Evolutionary conservation across 2,329 filamentous ascomycete genomes (phyloP), one percentile per base, ranked within the genome.

Genomic region (Colletotrichum magnum): DNA sequence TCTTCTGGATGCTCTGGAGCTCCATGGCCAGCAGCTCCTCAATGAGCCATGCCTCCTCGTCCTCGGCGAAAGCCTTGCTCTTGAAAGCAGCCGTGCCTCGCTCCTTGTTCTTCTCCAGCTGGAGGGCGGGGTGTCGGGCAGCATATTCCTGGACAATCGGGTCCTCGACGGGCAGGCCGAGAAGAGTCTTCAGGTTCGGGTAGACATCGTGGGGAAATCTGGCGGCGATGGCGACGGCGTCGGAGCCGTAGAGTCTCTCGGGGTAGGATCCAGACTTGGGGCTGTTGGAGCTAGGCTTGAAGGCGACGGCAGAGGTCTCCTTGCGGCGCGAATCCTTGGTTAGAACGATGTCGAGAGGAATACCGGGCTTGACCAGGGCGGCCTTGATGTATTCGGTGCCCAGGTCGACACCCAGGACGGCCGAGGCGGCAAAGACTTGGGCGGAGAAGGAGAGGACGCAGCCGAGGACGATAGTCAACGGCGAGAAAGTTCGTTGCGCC

Each of bases 371-470:
- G 71, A 99, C 95, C 50, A 99, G 89, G 15, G 93, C 91, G 32
- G 95, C 95, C 85, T 98, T 99, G 84, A 99, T 93, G 83, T 97
- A 98, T 80, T 97, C 94, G 65, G 96, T 98, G 74, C 96, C 96
- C 63, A 99, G 87, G 82, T 99, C 96, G 76, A 99, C 89, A 72
- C 96, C 96, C 24, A 99, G 86, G 18, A 98, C 95, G 61, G 94
- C 94, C 9, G 94, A 84, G 58, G 83, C 82, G 28, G 87, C 88
- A 50, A 86, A 82, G 50, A 86, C 86, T 73, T 88, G 81, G 53
- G 82, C 76, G 32, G 82, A 80, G 70, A 85, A 84, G 62, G 85
- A 73, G 67, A 85, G 79, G 58, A 83, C 72, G 70, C 79, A 71
- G 72, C 79, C 80, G 58, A 83, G 76, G 74, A 82, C 77, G 72